These are phyloP conservation scores for Phoma sp. DNA, from an alignment of 2,329 filamentous ascomycete genomes.

Conservation along the genomic window DNA sequence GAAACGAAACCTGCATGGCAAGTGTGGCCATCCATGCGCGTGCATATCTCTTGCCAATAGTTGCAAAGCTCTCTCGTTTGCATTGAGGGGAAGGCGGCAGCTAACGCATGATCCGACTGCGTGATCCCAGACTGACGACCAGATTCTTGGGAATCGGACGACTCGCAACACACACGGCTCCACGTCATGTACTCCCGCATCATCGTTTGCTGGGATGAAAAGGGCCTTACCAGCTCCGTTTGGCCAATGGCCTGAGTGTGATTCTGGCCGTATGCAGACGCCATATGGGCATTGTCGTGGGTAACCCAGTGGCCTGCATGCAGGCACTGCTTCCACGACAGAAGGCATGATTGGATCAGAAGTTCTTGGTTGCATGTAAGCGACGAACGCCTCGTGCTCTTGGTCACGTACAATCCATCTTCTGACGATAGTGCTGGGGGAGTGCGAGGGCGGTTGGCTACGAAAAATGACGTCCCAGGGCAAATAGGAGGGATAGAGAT, in stretches of 20 bases:
- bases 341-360: neutral
- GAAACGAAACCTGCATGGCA: conserved; percentile 7
- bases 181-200: conserved; percentile 15
- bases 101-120: conserved; percentile 15
- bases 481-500: neutral
- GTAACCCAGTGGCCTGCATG: conserved; percentile 10
- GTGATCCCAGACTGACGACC: conserved; percentile 16
- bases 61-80: conserved; percentile 4
- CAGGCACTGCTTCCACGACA: conserved; percentile 10
- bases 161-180: conserved; percentile 9
- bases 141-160: conserved; percentile 15
- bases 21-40: conserved; percentile 9
- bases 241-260: neutral
- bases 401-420: neutral
- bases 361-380: conserved; percentile 1
- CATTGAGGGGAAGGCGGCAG: conserved; percentile 18
- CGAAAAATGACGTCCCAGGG: neutral
- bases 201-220: conserved; percentile 3
- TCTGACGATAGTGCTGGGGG: neutral
- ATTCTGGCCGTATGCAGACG: conserved; percentile 1
- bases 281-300: conserved; percentile 4
- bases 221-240: neutral
- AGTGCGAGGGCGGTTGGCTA: neutral
- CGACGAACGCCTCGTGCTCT: neutral
- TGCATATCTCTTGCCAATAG: conserved; percentile 17